These are phyloP conservation scores for Jimgerdemannia lactiflua DNA, from an alignment of 192 early-diverging fungal genomes.

Conservation along the genomic window DNA sequence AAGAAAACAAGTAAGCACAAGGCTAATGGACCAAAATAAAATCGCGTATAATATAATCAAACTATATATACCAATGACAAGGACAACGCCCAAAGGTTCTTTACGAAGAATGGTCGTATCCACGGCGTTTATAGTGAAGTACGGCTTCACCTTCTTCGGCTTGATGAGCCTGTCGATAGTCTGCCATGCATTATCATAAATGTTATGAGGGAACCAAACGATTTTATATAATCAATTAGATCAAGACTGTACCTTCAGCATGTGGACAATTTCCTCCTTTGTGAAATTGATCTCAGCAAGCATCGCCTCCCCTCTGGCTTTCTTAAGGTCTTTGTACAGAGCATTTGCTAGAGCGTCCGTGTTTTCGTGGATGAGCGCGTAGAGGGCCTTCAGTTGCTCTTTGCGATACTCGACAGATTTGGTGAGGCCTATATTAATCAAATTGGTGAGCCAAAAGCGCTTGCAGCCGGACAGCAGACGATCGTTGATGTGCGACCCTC, in stretches of 20 bases:
- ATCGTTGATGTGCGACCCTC: too few relatives aligned
- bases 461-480: too few relatives aligned
- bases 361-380: slow-evolving; percentile 32
- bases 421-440: slow-evolving; percentile 18
- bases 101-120: slow-evolving; percentile 50
- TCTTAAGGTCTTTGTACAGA: slow-evolving; percentile 32
- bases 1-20: slow-evolving; percentile 53
- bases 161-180: slow-evolving; percentile 49
- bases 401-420: slow-evolving; percentile 39
- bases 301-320: slow-evolving; percentile 25
- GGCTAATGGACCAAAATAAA: slow-evolving; percentile 26
- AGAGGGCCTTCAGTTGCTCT: slow-evolving; percentile 32
- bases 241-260: slow-evolving; percentile 3
- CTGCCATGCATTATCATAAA: slow-evolving; percentile 7
- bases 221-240: background rate
- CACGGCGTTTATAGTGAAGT: slow-evolving; percentile 38
- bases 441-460: too few relatives aligned
- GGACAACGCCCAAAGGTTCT: slow-evolving; percentile 76
- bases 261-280: slow-evolving; percentile 28
- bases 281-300: slow-evolving; percentile 26
- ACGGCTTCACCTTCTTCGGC: slow-evolving; percentile 19
- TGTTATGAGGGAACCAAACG: too few relatives aligned
- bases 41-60: background rate
- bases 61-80: slow-evolving; percentile 52
- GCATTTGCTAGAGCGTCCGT: slow-evolving; percentile 21